Evolutionary conservation across 164 flowering plant genomes (phyloP).

Genomic region (Aristolochia californica): DNA sequence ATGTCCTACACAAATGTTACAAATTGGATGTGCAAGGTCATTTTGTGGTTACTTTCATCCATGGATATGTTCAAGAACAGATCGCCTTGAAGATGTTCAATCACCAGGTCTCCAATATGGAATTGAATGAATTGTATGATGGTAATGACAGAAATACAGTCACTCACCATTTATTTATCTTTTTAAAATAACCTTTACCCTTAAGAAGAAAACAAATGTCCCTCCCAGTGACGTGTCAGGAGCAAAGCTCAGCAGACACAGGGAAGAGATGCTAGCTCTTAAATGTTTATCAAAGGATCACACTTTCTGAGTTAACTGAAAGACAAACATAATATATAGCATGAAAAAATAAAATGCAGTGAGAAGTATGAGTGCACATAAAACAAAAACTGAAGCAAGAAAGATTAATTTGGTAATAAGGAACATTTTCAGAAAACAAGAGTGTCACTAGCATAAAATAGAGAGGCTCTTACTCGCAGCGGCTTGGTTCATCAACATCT

Average conservation of each 20-base stretch:
- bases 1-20: neutral
- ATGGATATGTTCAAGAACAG: neutral
- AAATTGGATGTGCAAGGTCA: neutral
- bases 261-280: too few relatives aligned
- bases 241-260: too few relatives aligned
- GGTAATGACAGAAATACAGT: too few relatives aligned
- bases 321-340: neutral
- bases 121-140: neutral
- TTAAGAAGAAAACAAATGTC: too few relatives aligned
- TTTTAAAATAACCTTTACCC: too few relatives aligned
- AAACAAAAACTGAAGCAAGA: neutral
- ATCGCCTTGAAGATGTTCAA: neutral
- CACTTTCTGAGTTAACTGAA: neutral
- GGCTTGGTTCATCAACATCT: slow-evolving; percentile 96
- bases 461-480: slow-evolving; percentile 86
- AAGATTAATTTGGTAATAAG: neutral
- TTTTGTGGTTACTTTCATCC: neutral
- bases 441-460: neutral
- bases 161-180: too few relatives aligned
- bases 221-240: too few relatives aligned
- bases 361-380: neutral
- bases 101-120: neutral
- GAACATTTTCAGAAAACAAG: neutral
- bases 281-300: too few relatives aligned
- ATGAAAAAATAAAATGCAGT: neutral